Percentiles rank a stretch among this genome's conserved stretches.
Evolutionary conservation across 495 filamentous ascomycete species (phyloP).

Genomic region (Acidiella bohemica): DNA sequence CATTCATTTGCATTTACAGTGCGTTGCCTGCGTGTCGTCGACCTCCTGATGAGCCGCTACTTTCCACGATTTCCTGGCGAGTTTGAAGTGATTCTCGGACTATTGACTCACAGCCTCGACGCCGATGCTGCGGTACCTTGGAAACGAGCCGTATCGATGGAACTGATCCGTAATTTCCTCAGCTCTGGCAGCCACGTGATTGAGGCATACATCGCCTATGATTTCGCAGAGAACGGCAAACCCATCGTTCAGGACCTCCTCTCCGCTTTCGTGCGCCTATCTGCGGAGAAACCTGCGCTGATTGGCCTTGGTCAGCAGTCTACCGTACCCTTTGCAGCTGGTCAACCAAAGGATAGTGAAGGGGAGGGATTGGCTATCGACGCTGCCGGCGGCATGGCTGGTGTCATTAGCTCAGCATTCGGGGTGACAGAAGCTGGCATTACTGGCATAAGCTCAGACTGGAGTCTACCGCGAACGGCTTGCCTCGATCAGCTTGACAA

Average conservation of each 20-base stretch:
- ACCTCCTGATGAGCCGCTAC: constrained; percentile 62
- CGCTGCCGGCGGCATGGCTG: constrained; percentile 63
- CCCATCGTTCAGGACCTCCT: constrained; percentile 68
- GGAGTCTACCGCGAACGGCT: constrained; percentile 76
- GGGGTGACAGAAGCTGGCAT: constrained; percentile 57
- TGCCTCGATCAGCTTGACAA: constrained; percentile 95
- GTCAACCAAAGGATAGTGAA: constrained; percentile 28
- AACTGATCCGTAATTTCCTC: constrained; percentile 74
- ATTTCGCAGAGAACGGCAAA: constrained; percentile 57
- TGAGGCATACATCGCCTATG: constrained; percentile 68
- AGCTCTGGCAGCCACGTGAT: constrained; percentile 62
- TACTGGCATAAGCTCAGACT: constrained; percentile 69
- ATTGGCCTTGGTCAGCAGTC: constrained; percentile 84
- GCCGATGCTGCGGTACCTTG: constrained; percentile 62
- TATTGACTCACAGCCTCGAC: constrained; percentile 82
- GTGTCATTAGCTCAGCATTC: constrained; percentile 80
- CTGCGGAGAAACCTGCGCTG: constrained; percentile 73
- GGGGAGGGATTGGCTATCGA: constrained; percentile 77
- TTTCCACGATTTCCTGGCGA: constrained; percentile 60
- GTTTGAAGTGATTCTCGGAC: constrained; percentile 68
- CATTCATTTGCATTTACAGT: constrained; percentile 72
- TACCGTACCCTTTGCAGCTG: constrained; percentile 47
- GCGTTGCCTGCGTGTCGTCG: constrained; percentile 66
- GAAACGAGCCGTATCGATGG: constrained; percentile 83
- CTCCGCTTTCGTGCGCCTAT: constrained; percentile 69